A percentile compares a stretch with the other conserved stretches of the same genome.
Conservation (phyloP, 805 yeast genomes). For the Candida tammaniensis region DNA sequence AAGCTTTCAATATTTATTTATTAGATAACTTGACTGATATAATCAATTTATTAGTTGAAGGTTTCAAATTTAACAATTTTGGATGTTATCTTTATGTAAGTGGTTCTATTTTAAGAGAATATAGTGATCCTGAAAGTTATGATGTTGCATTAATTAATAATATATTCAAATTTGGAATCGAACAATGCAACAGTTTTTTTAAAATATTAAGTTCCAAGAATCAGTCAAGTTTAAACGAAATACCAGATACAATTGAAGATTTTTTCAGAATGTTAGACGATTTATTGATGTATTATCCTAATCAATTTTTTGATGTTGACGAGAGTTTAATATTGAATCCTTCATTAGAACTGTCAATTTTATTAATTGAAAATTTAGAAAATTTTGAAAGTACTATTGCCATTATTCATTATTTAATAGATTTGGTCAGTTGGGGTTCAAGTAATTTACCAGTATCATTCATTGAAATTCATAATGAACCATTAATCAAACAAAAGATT, state of each 20-base stretch:
- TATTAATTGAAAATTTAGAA: constrained; percentile 48
- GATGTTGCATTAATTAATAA: constrained; percentile 9
- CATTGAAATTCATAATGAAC: constrained; percentile 52
- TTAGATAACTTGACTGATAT: constrained; percentile 60
- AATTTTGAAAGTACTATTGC: constrained; percentile 71
- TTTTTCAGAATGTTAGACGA: constrained; percentile 80
- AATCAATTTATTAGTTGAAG: constrained; percentile 63
- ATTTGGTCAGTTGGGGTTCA: constrained; percentile 81
- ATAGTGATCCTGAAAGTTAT: constrained; percentile 45
- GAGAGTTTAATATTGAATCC: constrained; percentile 37
- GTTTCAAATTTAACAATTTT: constrained; percentile 63
- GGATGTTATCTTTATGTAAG: constrained; percentile 93
- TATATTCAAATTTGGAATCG: constrained; percentile 56
- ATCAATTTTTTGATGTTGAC: constrained; percentile 45
- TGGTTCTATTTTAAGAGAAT: constrained; percentile 76
- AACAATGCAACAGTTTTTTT: constrained; percentile 62
- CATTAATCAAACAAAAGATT: constrained; percentile 47
- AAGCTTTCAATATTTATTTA: constrained; percentile 56
- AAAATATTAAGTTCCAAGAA: constrained; percentile 12
- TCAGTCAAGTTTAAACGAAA: constrained; percentile 28
- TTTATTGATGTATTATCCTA: constrained; percentile 70
- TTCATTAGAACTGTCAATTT: constrained; percentile 57
- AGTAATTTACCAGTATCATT: constrained; percentile 77
- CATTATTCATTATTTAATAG: constrained; percentile 74
- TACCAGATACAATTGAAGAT: constrained; percentile 80